Evolutionary conservation across 2,329 filamentous ascomycete species (phyloP).

Genomic region (Tetracladium maxilliforme): DNA sequence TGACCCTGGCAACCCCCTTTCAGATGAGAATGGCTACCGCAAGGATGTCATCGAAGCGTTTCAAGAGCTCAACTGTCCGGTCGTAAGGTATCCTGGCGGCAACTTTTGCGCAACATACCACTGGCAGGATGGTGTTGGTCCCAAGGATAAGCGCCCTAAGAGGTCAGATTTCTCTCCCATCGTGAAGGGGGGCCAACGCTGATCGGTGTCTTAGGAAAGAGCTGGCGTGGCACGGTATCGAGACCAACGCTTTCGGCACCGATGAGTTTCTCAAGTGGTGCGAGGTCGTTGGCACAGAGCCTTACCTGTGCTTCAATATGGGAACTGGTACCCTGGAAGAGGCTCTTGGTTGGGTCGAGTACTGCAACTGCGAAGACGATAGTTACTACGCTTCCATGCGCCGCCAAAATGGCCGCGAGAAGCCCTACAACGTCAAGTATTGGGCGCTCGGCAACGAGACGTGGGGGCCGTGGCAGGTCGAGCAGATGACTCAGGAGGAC

Average conservation of each 20-base stretch:
- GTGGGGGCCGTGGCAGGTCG: conserved; percentile 29
- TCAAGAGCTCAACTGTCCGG: conserved; percentile 59
- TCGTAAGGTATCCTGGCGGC: conserved; percentile 68
- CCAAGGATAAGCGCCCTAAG: conserved; percentile 49
- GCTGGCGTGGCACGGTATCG: conserved; percentile 64
- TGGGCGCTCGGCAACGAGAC: conserved; percentile 70
- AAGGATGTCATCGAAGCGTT: conserved; percentile 65
- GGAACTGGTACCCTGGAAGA: conserved; percentile 50
- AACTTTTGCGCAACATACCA: conserved; percentile 80
- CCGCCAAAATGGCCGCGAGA: conserved; percentile 56
- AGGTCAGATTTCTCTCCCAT: conserved; percentile 17
- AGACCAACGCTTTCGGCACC: conserved; percentile 69
- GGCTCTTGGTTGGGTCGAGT: conserved; percentile 66
- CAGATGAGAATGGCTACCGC: conserved; percentile 61
- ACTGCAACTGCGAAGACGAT: conserved; percentile 67
- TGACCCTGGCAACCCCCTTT: conserved; percentile 59
- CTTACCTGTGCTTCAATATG: conserved; percentile 69
- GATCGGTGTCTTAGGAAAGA: conserved; percentile 51
- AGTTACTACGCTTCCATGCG: conserved; percentile 74
- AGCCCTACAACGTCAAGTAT: conserved; percentile 74
- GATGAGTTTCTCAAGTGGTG: conserved; percentile 83
- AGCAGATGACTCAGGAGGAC: conserved; percentile 38
- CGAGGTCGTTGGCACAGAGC: conserved; percentile 56
- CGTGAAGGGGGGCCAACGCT: background rate
- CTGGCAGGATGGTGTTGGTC: conserved; percentile 72